Evolutionary conservation across 306 rosid genomes (phyloP), one percentile per base, ranked within the genome.

Genomic region (Vachellia pachyceras): DNA sequence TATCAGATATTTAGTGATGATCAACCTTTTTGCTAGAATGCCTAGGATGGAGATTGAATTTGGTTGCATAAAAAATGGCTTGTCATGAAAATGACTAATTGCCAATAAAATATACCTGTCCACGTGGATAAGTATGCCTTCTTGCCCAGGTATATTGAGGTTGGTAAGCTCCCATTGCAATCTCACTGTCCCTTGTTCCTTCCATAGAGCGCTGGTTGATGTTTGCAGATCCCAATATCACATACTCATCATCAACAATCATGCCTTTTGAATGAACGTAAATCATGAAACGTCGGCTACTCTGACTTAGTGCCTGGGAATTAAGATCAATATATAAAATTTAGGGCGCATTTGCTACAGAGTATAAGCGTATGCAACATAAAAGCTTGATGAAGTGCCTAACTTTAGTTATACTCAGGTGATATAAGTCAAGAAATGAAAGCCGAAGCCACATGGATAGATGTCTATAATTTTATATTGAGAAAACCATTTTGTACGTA

Each of bases 151-250:
- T 89, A 77, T 93, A 80, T 60, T 85, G 58, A 65, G 97, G 99
- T 84, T 93, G 99, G 80, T 91, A 95, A 18, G 98, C 88, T 65
- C 99, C 99, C 94, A 95, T 95, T 67, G 99, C 99, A 79, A 95
- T 95, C 84, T 95, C 99, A n/a, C 98, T 93, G 90, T 95, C 99
- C 85, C 99, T 93, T 45, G 98, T 92, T 69, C 99, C 99, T 82
- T 93, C 98, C 98, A 95, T 91, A 45, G 99, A 93, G 18, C 98
- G 97, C 87, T 93, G 98, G 79, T 95, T 95, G 89, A 95, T 95
- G 90, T 95, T 95, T 22, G 99, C 99, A 65, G 99, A 95, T 55
- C 99, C 99, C 82, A 95, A 39, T 76, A 95, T 90, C 49, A 95
- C 93, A 63, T 88, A 95, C 77, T 95, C 99, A 22, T 95, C 99